Percentiles rank a stretch among this genome's conserved stretches.
These are phyloP conservation scores for Scedosporium aurantiacum DNA, from an alignment of 2,329 filamentous ascomycete species.

Conservation along the genomic window DNA sequence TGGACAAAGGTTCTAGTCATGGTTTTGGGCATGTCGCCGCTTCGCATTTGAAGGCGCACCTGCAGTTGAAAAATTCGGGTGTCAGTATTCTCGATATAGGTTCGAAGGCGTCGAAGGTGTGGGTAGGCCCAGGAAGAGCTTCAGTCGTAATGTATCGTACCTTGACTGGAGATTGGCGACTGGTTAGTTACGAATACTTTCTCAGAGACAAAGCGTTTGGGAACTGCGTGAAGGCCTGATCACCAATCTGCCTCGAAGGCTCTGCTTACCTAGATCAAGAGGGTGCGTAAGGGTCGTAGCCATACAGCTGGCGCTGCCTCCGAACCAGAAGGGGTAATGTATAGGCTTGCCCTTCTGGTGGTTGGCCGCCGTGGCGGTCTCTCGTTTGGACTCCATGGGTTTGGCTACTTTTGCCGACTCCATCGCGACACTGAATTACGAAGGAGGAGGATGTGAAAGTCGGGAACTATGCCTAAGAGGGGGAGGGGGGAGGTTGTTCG, in stretches of 20 bases:
- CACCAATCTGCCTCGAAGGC: background rate
- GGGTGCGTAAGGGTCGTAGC: slow-evolving; percentile 89
- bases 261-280: slow-evolving; percentile 68
- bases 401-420: slow-evolving; percentile 11
- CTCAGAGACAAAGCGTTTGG: background rate
- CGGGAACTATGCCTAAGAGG: background rate
- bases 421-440: background rate
- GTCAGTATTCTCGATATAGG: background rate
- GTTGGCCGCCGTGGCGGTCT: slow-evolving; percentile 8
- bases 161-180: slow-evolving; percentile 35
- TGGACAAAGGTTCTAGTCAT: slow-evolving; percentile 82
- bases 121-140: background rate
- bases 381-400: slow-evolving; percentile 15
- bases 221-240: background rate
- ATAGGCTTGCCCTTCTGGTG: slow-evolving; percentile 27
- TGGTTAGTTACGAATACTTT: slow-evolving; percentile 13
- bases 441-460: background rate
- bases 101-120: background rate
- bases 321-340: slow-evolving; percentile 86
- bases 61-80: slow-evolving; percentile 21
- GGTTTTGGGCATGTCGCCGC: slow-evolving; percentile 60
- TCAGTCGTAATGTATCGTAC: slow-evolving; percentile 14
- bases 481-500: background rate
- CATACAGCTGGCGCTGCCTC: slow-evolving; percentile 85
- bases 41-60: slow-evolving; percentile 82